Evolutionary conservation across 2,329 filamentous ascomycete genomes (phyloP).

Genomic region (Raffaelea albimanens): DNA sequence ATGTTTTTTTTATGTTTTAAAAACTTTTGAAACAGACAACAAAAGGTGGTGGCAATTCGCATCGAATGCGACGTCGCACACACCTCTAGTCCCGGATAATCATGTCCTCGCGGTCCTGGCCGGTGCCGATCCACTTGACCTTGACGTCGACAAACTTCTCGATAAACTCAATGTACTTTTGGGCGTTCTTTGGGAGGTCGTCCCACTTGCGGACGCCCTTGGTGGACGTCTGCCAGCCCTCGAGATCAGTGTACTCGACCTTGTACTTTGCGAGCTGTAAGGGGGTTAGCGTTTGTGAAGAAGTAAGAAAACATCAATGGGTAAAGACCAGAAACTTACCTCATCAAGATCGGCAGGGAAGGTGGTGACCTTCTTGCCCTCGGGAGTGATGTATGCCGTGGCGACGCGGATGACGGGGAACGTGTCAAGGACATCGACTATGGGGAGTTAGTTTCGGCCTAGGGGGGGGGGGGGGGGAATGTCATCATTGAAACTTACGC

Average conservation of each 20-base stretch:
- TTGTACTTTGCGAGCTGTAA: slow-evolving; percentile 47
- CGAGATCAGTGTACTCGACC: slow-evolving; percentile 58
- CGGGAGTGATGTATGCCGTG: slow-evolving; percentile 53
- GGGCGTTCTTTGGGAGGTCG: slow-evolving; percentile 54
- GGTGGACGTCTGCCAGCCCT: slow-evolving; percentile 60
- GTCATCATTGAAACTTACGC: slow-evolving; percentile 10
- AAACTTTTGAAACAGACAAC: too few relatives aligned
- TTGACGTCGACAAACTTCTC: slow-evolving; percentile 56
- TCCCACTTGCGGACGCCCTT: slow-evolving; percentile 49
- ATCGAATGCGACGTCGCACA: too few relatives aligned
- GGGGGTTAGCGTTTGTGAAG: background rate
- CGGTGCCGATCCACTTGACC: slow-evolving; percentile 58
- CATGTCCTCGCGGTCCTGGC: slow-evolving; percentile 56
- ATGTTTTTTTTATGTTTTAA: too few relatives aligned
- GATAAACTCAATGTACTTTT: slow-evolving; percentile 55
- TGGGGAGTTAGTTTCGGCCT: slow-evolving; percentile 35
- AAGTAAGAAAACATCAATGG: too few relatives aligned
- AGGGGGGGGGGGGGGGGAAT: background rate
- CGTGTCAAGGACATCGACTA: slow-evolving; percentile 62
- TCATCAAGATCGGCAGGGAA: slow-evolving; percentile 53
- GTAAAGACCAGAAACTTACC: background rate
- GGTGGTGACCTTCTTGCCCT: slow-evolving; percentile 40
- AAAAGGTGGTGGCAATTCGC: too few relatives aligned
- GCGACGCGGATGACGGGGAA: slow-evolving; percentile 69
- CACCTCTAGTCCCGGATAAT: slow-evolving; percentile 24